Conservation (phyloP, 768 basidiomycete genomes). For the Lactarius vividus region DNA sequence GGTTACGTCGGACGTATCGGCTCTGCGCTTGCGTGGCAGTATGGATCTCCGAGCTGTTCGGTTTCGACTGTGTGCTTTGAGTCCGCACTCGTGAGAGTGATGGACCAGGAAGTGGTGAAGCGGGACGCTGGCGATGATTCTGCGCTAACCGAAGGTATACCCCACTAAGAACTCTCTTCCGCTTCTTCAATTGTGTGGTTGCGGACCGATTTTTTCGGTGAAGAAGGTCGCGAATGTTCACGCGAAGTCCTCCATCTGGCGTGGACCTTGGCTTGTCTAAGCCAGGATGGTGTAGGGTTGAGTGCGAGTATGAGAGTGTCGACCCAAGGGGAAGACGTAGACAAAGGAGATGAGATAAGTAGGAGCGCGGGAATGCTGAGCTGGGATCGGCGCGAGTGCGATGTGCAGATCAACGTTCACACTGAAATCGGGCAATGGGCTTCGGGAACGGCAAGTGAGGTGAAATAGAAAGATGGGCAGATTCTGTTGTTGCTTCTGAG, state of each 20-base stretch:
- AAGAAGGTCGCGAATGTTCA: slow-evolving; percentile 16
- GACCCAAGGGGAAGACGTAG: too few species aligned
- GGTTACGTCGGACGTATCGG: slow-evolving; percentile 29
- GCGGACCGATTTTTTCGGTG: slow-evolving; percentile 21
- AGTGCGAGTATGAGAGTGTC: too few species aligned
- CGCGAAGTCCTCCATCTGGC: slow-evolving; percentile 11
- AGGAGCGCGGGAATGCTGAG: too few species aligned
- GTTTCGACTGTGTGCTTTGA: slow-evolving; percentile 1
- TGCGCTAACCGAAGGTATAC: neutral
- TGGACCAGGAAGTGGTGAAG: slow-evolving; percentile 12
- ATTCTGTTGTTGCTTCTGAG: too few species aligned
- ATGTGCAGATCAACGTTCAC: too few species aligned
- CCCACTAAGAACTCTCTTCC: slow-evolving; percentile 4
- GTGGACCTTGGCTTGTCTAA: slow-evolving; percentile 5
- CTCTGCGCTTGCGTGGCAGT: slow-evolving; percentile 38
- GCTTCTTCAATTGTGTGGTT: slow-evolving; percentile 13
- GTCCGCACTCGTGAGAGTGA: slow-evolving; percentile 5
- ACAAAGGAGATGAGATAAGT: too few species aligned
- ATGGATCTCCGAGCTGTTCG: slow-evolving; percentile 19
- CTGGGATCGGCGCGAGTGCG: too few species aligned
- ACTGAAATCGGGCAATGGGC: too few species aligned
- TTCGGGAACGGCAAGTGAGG: too few species aligned
- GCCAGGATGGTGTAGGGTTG: too few species aligned
- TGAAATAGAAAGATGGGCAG: too few species aligned
- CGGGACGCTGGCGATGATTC: slow-evolving; percentile 5